Base-by-base conservation (phyloP, 768 basidiomycete species). In the Russula compacta region DNA sequence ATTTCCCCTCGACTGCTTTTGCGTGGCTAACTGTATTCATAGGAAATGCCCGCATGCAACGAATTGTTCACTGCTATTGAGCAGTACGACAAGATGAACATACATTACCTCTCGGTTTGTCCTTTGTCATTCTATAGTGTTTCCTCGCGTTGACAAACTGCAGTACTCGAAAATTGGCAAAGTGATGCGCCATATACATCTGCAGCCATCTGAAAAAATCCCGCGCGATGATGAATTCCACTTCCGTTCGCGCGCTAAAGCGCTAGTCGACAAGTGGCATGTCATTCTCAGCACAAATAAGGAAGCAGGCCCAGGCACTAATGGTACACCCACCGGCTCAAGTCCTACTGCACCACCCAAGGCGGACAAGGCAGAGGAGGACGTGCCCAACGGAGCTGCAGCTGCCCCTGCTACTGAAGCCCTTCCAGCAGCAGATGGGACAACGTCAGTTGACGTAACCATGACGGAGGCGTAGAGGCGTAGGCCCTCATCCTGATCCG, bases 151-250 rank as follows among this genome's bases (percentile, higher is more conserved):
- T 51, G 32, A 40, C 39, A 2, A 42, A 35, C 14, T 11, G 19
- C 52, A 63, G 84, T 85, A 83, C 74, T 91, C 89, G 53, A 89
- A 90, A 73, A 87, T 89, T 65, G 84, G 83, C 72, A 87, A 87
- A 76, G 90, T 94, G 38, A 90, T 94, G 88, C 88, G 89, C 67
- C 89, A 91, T 73, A 89, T 94, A 67, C 77, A 84, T 32, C 77
- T 79, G 7, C 78, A 89, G 8, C 47, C 71, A 6, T 72, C 75
- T 39, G 77, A 78, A 17, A 80, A 76, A 67, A 81, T 91, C 19
- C 87, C 89, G 5, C 76, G 76, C 42, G 78, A 83, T 63, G 79
- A 82, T 52, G 84, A 90, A 68, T 81, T 83, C 77, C 79, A 84
- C 64, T 87, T 92, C 77, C 81, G 82, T 36, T 79, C 83, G 7